A percentile compares a stretch with the other conserved stretches of the same genome.
phyloP scores from a whole-genome alignment of 2,329 filamentous ascomycete genomes.

The Aspergillus viridinutans region DNA sequence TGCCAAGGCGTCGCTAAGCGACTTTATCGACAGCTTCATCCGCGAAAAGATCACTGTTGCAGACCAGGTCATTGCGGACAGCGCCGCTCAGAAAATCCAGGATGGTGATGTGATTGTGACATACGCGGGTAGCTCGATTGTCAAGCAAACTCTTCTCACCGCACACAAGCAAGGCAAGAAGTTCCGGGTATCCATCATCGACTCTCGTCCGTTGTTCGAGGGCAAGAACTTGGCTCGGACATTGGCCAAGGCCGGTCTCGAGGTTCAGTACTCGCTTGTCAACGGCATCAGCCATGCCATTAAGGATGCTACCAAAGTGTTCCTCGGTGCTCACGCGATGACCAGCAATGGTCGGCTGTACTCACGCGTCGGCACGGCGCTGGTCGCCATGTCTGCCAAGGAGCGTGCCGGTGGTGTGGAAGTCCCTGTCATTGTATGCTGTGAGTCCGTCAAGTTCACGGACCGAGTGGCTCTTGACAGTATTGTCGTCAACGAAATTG shows the following conservation, averaged over 20 bases:
- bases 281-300: conserved; percentile 73
- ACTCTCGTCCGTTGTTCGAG: conserved; percentile 68
- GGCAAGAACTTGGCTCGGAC: conserved; percentile 67
- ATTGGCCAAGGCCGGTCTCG: conserved; percentile 65
- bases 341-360: conserved; percentile 92
- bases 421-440: conserved; percentile 81
- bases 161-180: conserved; percentile 66
- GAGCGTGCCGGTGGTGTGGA: conserved; percentile 54
- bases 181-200: conserved; percentile 81
- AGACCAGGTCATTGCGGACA: conserved; percentile 76
- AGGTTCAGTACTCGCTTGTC: conserved; percentile 76
- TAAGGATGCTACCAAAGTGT: conserved; percentile 65
- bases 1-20: conserved; percentile 73
- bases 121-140: conserved; percentile 79
- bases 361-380: conserved; percentile 78
- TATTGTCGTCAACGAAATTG: conserved; percentile 91
- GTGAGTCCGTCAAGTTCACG: conserved; percentile 93
- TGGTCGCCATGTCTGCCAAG: conserved; percentile 78
- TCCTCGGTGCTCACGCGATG: conserved; percentile 89
- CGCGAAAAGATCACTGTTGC: conserved; percentile 84
- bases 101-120: conserved; percentile 80
- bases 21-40: conserved; percentile 84
- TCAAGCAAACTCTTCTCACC: conserved; percentile 73
- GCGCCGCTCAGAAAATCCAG: conserved; percentile 69
- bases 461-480: conserved; percentile 85